A percentile compares a stretch with the other conserved stretches of the same genome.
Conservation (phyloP, 1,284 basidiomycete species). For the Filobasidium uniguttulatum region DNA sequence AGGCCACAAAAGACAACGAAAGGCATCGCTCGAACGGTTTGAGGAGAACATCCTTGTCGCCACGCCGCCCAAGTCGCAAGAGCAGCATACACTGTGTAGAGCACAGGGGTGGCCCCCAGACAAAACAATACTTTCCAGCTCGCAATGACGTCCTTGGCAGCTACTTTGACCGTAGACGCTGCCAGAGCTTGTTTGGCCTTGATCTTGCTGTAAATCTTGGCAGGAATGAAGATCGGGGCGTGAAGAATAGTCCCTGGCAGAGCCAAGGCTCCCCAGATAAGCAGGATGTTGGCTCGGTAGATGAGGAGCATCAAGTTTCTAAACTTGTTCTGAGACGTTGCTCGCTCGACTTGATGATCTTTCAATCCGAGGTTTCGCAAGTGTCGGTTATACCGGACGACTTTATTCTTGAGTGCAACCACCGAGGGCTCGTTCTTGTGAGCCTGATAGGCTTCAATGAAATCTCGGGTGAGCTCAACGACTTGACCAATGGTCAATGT, state of each 20-base stretch:
- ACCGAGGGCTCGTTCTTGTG: slow-evolving; percentile 91
- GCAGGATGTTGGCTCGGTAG: slow-evolving; percentile 69
- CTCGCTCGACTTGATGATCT: slow-evolving; percentile 85
- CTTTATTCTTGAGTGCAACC: slow-evolving; percentile 63
- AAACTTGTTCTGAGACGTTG: slow-evolving; percentile 63
- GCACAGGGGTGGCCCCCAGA: slow-evolving; percentile 71
- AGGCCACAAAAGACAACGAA: slow-evolving; percentile 61
- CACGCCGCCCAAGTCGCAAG: slow-evolving; percentile 64
- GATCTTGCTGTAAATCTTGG: slow-evolving; percentile 70
- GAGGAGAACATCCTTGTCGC: slow-evolving; percentile 47
- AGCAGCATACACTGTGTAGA: slow-evolving; percentile 74
- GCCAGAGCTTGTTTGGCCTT: slow-evolving; percentile 98
- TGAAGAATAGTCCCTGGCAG: slow-evolving; percentile 92
- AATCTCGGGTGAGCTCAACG: slow-evolving; percentile 87
- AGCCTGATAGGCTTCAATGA: slow-evolving; percentile 83
- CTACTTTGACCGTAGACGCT: slow-evolving; percentile 89
- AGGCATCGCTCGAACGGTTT: slow-evolving; percentile 64
- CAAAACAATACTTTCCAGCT: slow-evolving; percentile 98
- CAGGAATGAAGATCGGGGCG: slow-evolving; percentile 86
- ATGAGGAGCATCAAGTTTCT: slow-evolving; percentile 73
- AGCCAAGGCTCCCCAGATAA: slow-evolving; percentile 73
- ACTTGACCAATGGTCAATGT: slow-evolving; percentile 90
- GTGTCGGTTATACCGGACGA: slow-evolving; percentile 83
- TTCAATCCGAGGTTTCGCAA: slow-evolving; percentile 87
- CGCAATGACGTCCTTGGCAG: slow-evolving; percentile 85